Base-by-base conservation (phyloP, 192 early-diverging fungal species). In the Backusella mclennaniae region DNA sequence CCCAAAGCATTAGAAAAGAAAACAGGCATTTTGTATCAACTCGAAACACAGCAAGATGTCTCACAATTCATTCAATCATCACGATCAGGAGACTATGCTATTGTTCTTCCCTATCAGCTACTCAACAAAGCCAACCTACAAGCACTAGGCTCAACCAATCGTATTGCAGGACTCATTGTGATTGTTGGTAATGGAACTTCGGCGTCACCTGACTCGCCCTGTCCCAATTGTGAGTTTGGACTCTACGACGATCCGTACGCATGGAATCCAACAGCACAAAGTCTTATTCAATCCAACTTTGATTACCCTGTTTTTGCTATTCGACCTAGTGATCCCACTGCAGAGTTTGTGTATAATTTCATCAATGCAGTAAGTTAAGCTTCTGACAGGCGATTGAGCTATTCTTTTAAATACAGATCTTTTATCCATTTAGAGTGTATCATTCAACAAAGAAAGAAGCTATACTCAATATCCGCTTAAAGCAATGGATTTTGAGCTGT, bases 171-270 rank as follows among this genome's bases (percentile, higher is more conserved):
- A 5, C 76, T 94, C 17, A 85, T 95, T 17, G 86, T 82, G 7
- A 69, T 87, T 35, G 46, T 85, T 1, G 83, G 83, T 26, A 66
- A 42, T 31, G 78, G 82, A 39, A 83, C 85, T 75, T 39, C 75
- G 0, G 78, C 75, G 33, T 95, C 93, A 6, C 86, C 89, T 0
- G 93, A 93, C 73, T 68, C 81, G 4, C 81, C 80, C 8, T 93
- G 89, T 75, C 93, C 94, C 9, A 93, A 92, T 73, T 93, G 87
- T 67, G 82, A 89, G 63, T 93, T 85, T 82, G 91, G 90, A 15
- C 85, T 93, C 17, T 93, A 93, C 79, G 88, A 85, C 19, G 85
- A 88, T 49, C 63, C 84, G 23, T 90, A 93, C 69, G 41, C 79
- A 14, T 95, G 92, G 92, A 95, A 93, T 66, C 90, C 91, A 35